Evolutionary conservation across 805 yeast genomes (phyloP), one percentile per base, ranked within the genome.

Genomic region (Lipomyces spencermartinsiae): DNA sequence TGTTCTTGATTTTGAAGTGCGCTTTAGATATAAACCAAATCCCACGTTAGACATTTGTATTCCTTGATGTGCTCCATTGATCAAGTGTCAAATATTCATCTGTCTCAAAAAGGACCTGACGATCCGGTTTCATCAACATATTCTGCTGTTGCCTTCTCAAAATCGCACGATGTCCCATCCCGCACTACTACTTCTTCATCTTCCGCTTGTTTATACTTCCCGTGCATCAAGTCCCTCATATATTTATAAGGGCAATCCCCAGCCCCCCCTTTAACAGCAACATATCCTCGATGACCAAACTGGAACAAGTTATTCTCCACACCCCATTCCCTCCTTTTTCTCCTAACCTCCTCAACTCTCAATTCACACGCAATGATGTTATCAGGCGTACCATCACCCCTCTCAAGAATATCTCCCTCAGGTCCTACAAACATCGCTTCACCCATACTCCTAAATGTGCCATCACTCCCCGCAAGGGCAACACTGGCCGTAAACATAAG

Each of bases 271-370:
- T 57, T 35, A 19, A 57, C 59, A 16, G 59, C 59, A n/a, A 57
- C 59, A 57, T 57, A 57, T 57, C 59, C 59, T n/a, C 59, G 59
- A 31, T 57, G 59, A 14, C 59, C 59, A 57, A 57, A 57, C 43
- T 57, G 59, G 22, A 33, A 57, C 43, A 57, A 34, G 37, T 57
- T 57, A 35, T 57, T 57, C 59, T 57, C 59, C 35, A 57, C 59
- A 19, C 59, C 59, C 59, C 59, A 57, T 34, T 57, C 43, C 37
- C 46, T 33, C 35, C 59, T 57, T 16, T 34, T 57, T 57, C 59
- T 31, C 59, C 59, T 57, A 33, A 57, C 59, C 19, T 57, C 59
- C 37, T 57, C 59, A 22, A 57, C 59, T 35, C 34, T 57, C 33
- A 57, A 16, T 57, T 57, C 59, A 34, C 59, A 57, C 14, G 59